Evolutionary conservation across 257 asterid genomes (phyloP), one percentile per base, ranked within the genome.

Genomic region (Cinchona pubescens): DNA sequence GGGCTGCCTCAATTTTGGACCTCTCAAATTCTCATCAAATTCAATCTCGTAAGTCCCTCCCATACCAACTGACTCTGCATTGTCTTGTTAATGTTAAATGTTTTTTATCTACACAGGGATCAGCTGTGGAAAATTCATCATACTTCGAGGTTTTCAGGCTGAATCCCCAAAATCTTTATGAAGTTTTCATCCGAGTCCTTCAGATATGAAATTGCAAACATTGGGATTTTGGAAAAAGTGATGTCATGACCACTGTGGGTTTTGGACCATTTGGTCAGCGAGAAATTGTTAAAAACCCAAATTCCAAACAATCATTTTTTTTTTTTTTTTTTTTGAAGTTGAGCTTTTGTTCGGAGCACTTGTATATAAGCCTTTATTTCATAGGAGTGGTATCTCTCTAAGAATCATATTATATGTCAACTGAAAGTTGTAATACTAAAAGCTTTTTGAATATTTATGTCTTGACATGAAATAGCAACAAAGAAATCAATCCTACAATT

Each of bases 1-100:
- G 32, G 63, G 61, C 61, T 55, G 7, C 43, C 51, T 19, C 48
- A 51, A 49, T 21, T 71, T 53, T 71, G 37, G 53, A 71, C 67
- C 75, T 71, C 64, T 27, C 67, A n/a, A n/a, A n/a, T n/a, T n/a
- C n/a, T n/a, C n/a, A n/a, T n/a, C n/a, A n/a, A n/a, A n/a, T n/a
- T n/a, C n/a, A 37, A 16, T 15, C 63, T 23, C 49, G 48, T n/a
- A n/a, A 32, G 34, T 48, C 55, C 7, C 7, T 68, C 21, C 73
- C 49, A 11, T 21, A 6, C 30, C 51, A 48, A n/a, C n/a, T n/a
- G n/a, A n/a, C n/a, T n/a, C n/a, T n/a, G n/a, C n/a, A n/a, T 69
- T 49, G 23, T 68, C 58, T 21, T 21, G 12, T 53, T n/a, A n/a
- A n/a, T 21, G 11, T 53, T n/a, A 56, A n/a, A n/a, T n/a, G n/a